These are phyloP conservation scores for Chytriomyces sp. DNA, from an alignment of 192 early-diverging fungal genomes.

Conservation along the genomic window DNA sequence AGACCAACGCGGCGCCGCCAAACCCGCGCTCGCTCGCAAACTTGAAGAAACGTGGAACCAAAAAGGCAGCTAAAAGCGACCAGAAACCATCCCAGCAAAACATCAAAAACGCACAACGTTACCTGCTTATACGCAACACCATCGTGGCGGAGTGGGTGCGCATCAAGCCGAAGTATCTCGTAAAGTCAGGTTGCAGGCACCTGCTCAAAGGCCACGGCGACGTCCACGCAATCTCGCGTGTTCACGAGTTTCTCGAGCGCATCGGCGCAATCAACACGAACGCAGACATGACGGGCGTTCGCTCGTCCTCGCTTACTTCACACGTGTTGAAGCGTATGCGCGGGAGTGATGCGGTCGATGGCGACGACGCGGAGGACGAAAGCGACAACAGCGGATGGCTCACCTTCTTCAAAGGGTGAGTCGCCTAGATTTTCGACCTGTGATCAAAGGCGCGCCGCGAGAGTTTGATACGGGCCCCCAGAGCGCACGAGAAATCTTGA, in stretches of 20 bases:
- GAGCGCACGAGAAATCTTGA: too few relatives aligned
- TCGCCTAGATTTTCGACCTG: neutral
- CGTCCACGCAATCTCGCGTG: constrained; percentile 88
- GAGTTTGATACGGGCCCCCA: too few relatives aligned
- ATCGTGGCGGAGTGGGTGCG: constrained; percentile 79
- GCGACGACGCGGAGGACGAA: neutral
- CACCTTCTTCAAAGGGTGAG: constrained; percentile 7
- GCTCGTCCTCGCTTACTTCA: neutral
- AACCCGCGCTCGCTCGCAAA: constrained; percentile 43
- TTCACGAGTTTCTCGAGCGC: constrained; percentile 81
- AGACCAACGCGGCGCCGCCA: constrained; percentile 23
- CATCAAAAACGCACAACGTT: constrained; percentile 86
- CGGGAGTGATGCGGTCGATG: neutral
- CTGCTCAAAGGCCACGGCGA: constrained; percentile 84
- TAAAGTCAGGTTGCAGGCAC: constrained; percentile 76
- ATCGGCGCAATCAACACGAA: constrained; percentile 79
- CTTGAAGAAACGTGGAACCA: constrained; percentile 17
- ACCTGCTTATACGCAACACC: constrained; percentile 84
- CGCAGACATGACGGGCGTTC: neutral
- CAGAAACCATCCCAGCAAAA: constrained; percentile 7
- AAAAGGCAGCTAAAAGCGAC: neutral
- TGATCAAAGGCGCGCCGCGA: too few relatives aligned
- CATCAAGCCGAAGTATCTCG: constrained; percentile 66
- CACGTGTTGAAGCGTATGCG: neutral
- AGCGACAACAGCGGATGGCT: constrained; percentile 27